Percentiles rank a stretch among this genome's conserved stretches.
phyloP scores from a whole-genome alignment of 768 basidiomycete genomes.

The Mycena polygramma region DNA sequence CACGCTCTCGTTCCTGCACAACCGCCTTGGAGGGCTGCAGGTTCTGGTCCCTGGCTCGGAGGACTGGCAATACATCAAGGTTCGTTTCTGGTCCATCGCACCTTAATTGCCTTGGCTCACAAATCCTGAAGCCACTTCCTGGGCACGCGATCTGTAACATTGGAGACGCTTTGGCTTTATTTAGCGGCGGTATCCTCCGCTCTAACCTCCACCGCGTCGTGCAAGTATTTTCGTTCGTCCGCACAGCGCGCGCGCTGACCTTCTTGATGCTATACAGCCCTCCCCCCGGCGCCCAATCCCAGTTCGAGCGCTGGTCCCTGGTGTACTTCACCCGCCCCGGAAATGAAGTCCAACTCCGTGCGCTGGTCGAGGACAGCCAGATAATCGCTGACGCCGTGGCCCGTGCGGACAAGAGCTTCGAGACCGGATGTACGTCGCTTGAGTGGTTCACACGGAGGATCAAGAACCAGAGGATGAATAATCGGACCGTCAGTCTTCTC shows the following conservation, averaged over 20 bases:
- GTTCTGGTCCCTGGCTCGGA: conserved; percentile 73
- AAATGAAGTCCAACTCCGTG: conserved; percentile 62
- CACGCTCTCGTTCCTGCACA: conserved; percentile 80
- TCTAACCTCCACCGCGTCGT: conserved; percentile 59
- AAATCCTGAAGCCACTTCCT: conserved; percentile 58
- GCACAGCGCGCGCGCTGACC: conserved; percentile 23
- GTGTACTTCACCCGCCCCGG: conserved; percentile 78
- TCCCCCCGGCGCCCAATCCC: conserved; percentile 69
- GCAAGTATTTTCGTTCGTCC: not conserved
- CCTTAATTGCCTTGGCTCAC: not conserved
- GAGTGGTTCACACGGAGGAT: conserved; percentile 62
- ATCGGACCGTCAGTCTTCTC: conserved; percentile 51
- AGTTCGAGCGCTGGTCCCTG: conserved; percentile 72
- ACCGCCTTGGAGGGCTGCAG: conserved; percentile 77
- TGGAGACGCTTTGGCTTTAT: conserved; percentile 71
- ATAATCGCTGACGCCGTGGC: conserved; percentile 61
- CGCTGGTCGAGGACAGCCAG: conserved; percentile 64
- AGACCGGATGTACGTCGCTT: conserved; percentile 52
- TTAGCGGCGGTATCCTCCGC: conserved; percentile 74
- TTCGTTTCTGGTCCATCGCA: conserved; percentile 35
- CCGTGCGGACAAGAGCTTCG: conserved; percentile 53
- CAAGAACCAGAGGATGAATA: conserved; percentile 59
- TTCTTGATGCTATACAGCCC: conserved; percentile 52
- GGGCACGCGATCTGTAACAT: conserved; percentile 72
- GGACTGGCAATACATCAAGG: conserved; percentile 78